Conservation (phyloP, 441 rosid genomes). For the Gossypium schwendimanii region DNA sequence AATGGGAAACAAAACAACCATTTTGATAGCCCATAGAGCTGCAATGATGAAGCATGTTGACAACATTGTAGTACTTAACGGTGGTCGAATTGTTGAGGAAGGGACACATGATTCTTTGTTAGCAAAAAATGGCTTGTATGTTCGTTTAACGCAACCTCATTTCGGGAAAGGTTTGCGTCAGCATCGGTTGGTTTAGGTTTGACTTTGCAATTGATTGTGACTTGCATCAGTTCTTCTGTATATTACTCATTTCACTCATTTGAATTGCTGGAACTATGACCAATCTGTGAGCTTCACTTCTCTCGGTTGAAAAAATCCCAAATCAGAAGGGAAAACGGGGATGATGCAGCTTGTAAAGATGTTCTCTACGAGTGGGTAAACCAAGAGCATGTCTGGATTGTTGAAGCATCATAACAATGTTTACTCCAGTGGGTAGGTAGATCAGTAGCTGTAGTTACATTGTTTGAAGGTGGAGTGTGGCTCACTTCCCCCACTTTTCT, state of each 20-base stretch:
- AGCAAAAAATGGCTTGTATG: conserved; percentile 85
- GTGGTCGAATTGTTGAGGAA: conserved; percentile 89
- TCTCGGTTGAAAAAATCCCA: not conserved
- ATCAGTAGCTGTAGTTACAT: conserved; percentile 17
- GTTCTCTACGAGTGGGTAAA: conserved; percentile 11
- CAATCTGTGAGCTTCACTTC: not conserved
- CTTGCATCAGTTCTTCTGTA: conserved; percentile 22
- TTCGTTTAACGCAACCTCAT: conserved; percentile 91
- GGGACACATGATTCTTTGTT: conserved; percentile 78
- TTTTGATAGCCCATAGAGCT: conserved; percentile 86
- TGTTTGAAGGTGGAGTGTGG: conserved; percentile 32
- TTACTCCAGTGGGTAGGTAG: not conserved
- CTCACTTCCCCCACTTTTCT: not conserved
- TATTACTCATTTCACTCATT: conserved; percentile 20
- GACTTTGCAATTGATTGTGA: conserved; percentile 16
- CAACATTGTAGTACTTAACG: conserved; percentile 89
- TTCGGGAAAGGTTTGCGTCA: conserved; percentile 88
- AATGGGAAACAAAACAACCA: conserved; percentile 94
- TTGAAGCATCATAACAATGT: conserved; percentile 19
- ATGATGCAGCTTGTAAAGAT: conserved; percentile 21
- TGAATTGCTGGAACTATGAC: conserved; percentile 17
- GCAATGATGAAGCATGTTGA: conserved; percentile 97
- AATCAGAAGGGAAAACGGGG: conserved; percentile 11
- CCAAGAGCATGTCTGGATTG: conserved; percentile 5
- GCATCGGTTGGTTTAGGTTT: conserved; percentile 62